Base-by-base conservation (phyloP, 306 rosid genomes). In the Hippophae tibetana region DNA sequence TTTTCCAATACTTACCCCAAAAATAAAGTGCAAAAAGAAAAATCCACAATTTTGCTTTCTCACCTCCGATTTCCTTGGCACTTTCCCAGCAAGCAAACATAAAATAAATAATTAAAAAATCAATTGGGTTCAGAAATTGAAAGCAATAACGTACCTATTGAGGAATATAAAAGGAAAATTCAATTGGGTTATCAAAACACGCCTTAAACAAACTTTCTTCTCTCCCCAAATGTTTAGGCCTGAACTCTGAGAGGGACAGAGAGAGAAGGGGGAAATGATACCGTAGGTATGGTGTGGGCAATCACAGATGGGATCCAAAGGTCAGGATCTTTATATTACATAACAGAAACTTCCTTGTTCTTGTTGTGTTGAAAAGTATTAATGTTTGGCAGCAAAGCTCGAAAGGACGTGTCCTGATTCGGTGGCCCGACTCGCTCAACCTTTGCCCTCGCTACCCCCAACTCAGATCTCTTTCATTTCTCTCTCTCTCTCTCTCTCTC, bases 221-320 rank as follows among this genome's bases (percentile, higher is more conserved):
- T 2, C 38, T 31, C 38, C 1, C 38, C 38, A 31, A 31, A 2
- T 31, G 38, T 31, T 31, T 31, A 31, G 38, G 5, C 38, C 38
- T 31, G 4, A 31, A 31, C 3, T 31, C 38, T 18, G 5, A 31
- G 38, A 31, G 4, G 5, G 5, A 2, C 38, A 31, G 38, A 31
- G 38, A 31, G 58, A 55, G 38, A 12, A 2, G 47, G 13, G 43
- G 63, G 13, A 31, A 69, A 83, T 81, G 84, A 67, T 59, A 79
- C 86, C 84, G 88, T 67, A 50, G 38, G 38, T 31, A 4, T 31
- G 72, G 57, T 72, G 46, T 1, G 48, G 65, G 68, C 23, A 58
- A 38, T 56, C 59, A 50, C 76, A 71, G 60, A 69, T 11, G 73
- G 67, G 82, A 83, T 92, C 93, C 42, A 83, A 76, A 52, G 89